Conservation (phyloP, 306 rosid species). For the Castanospermum australe region DNA sequence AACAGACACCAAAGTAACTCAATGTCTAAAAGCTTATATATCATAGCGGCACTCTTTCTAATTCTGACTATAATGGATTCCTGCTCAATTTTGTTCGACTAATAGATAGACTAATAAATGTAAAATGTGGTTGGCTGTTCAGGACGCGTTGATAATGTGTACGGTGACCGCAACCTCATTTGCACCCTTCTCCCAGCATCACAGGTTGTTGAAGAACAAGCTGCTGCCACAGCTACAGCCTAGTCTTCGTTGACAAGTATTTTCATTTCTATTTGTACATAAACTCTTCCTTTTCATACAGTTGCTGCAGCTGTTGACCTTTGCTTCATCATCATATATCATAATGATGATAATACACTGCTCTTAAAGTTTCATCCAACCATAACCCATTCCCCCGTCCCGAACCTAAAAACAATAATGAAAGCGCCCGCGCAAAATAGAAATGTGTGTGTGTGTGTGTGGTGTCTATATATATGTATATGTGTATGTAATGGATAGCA, state of each 20-base stretch:
- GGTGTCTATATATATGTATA: not conserved
- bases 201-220: conserved; percentile 76
- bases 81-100: no score
- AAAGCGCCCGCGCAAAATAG: not conserved
- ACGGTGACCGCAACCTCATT: conserved; percentile 97
- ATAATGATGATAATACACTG: not conserved
- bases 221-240: conserved; percentile 95
- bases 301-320: conserved; percentile 29
- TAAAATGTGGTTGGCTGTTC: conserved; percentile 17
- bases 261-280: conserved; percentile 42
- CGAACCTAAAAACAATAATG: not conserved
- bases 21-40: no score
- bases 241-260: conserved; percentile 32
- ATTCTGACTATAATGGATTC: not conserved
- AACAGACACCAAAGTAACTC: no score
- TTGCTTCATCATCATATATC: conserved; percentile 11
- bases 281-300: conserved; percentile 36
- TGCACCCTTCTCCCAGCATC: conserved; percentile 90
- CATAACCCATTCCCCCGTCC: no score
- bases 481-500: not conserved
- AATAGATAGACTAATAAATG: conserved; percentile 6
- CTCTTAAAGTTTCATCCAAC: not conserved
- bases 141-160: conserved; percentile 65
- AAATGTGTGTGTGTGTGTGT: not conserved
- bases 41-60: not conserved